Evolutionary conservation across 2,329 filamentous ascomycete genomes (phyloP), one percentile per base, ranked within the genome.

Genomic region (Claviceps sp.): DNA sequence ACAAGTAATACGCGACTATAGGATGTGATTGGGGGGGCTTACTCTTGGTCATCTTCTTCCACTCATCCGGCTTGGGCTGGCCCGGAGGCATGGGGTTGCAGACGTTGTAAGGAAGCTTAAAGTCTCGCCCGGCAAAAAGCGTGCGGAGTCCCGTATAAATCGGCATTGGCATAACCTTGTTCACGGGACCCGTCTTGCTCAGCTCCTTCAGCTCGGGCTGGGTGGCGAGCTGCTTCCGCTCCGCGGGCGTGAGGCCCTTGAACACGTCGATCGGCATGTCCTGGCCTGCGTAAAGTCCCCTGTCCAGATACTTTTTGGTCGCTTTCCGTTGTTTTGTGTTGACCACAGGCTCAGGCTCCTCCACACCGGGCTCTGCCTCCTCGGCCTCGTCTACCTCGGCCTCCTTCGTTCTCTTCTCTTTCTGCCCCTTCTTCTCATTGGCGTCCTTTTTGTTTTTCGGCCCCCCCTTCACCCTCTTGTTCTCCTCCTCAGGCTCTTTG

Each of bases 1-100:
- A 9, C 16, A n/a, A n/a, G 26, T 14, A 24, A 11, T 40, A 11
- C 9, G 9, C 30, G n/a, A 43, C 5, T 53, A 30, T 34, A 11
- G 9, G 4, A 34, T 34, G 1, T 34, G 30, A 34, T 34, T 34
- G 30, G 30, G 30, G 18, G 4, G 54, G 48, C 22, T 34, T 73
- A 94, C 88, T 97, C 68, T 87, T 93, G 57, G 89, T 90, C 59
- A 93, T 84, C 65, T 91, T 91, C 59, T 84, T 83, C 86, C 90
- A 98, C 61, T 95, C 89, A 58, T 94, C 84, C 1, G 91, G 90
- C 68, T 95, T 95, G 24, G 89, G 87, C 63, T 95, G 87, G 48
- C 87, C 89, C 1, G 83, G 81, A 3, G 88, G 85, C 20, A 95
- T 77, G 2, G 91, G 91, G 51, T 89, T 87, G 72, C 91, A 97